These are phyloP conservation scores for Candida adriatica DNA, from an alignment of 805 yeast species.

Conservation along the genomic window DNA sequence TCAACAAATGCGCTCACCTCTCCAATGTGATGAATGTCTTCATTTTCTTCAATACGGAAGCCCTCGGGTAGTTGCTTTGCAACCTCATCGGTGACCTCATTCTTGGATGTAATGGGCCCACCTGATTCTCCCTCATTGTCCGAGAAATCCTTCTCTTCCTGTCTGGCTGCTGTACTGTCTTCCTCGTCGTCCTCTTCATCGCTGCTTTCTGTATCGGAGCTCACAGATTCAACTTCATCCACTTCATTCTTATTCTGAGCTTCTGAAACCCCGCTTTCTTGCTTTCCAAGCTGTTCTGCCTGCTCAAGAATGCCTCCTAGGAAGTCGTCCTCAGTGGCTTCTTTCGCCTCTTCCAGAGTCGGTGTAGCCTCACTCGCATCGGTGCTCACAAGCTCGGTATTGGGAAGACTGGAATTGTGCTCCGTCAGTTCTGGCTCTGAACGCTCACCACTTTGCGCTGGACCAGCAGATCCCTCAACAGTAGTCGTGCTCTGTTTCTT, in stretches of 20 bases:
- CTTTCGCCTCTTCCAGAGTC: no score
- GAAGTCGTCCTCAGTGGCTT: constrained; percentile 5
- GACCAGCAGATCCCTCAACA: no score
- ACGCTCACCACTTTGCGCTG: no score
- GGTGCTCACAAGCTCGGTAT: no score
- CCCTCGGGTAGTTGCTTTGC: constrained; percentile 65
- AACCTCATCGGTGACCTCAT: constrained; percentile 65
- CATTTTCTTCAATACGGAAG: constrained; percentile 48
- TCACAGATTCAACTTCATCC: no score
- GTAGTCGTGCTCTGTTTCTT: no score
- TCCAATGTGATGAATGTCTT: constrained; percentile 72
- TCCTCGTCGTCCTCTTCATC: constrained; percentile 11
- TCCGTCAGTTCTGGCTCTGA: no score
- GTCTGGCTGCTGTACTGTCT: constrained; percentile 1
- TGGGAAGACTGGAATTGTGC: no score
- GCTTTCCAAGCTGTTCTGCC: constrained; percentile 4
- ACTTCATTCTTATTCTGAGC: no score
- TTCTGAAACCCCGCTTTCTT: no score
- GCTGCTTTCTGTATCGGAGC: no score
- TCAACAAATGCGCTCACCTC: constrained; percentile 63
- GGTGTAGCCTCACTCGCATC: no score
- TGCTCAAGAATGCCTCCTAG: constrained; percentile 3
- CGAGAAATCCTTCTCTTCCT: constrained; percentile 5
- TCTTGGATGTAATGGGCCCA: constrained; percentile 67
- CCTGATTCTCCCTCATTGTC: constrained; percentile 18